Base-by-base conservation (phyloP, 2,329 filamentous ascomycete genomes). In the Corynespora cassiicola region DNA sequence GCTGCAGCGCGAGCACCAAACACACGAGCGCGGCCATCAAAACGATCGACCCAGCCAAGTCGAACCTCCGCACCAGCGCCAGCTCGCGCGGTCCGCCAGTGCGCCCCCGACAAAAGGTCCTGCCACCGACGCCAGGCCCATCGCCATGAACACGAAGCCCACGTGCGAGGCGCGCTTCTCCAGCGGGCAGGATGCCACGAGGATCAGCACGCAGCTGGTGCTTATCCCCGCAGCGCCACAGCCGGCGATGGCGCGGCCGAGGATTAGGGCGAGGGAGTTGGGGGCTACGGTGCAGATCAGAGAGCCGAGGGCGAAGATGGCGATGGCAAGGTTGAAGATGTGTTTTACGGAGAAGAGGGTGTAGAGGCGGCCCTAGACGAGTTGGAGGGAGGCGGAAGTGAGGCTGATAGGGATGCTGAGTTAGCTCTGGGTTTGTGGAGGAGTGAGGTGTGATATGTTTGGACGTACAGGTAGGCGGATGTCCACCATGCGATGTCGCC, bases 221-320 rank as follows among this genome's bases (percentile, higher is more conserved):
- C 39, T 33, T 3, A 50, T 42, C 2, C 46, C 46, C 11, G 33
- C 15, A 6, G 27, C 32, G 8, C 46, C 46, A 11, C 24, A 6
- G 16, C 46, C 46, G 4, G 46, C 42, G 10, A 50, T 37, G 5
- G 46, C 38, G 10, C 46, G 42, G 7, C 46, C 42, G 15, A 38
- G 10, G 17, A 50, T 50, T 5, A 50, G 29, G n/a, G 33, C 35
- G 5, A 27, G 24, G 6, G 46, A 50, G 14, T 23, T 43, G 6
- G 46, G 39, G 2, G 74, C 71, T 3, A 63, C 58, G 20, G 69
- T 72, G 46, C 77, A 81, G 15, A 82, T 47, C 6, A 75, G 40
- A 0, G 75, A 79, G 2, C 79, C 79, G 3, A 80, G 3, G 35
- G 65, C 61, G 45, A 70, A 70, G 15, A 68, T 37, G 5, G 50